These are phyloP conservation scores for Aspergillus phoenicis DNA, from an alignment of 2,329 filamentous ascomycete genomes.

Conservation along the genomic window DNA sequence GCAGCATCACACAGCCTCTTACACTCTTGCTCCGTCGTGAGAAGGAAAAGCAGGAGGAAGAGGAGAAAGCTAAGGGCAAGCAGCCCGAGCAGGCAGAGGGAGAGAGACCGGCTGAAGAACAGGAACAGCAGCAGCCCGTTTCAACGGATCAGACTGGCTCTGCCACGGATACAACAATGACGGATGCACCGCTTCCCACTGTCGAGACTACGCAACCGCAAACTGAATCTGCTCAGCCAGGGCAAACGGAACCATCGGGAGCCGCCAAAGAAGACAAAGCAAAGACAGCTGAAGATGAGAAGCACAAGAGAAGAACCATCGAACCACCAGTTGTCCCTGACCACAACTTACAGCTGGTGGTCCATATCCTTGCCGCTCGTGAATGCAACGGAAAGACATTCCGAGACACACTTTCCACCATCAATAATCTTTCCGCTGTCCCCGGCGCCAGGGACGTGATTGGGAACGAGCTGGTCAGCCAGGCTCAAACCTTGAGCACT, in stretches of 20 bases:
- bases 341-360: conserved; percentile 87
- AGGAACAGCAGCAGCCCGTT: conserved; percentile 31
- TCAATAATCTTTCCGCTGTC: conserved; percentile 94
- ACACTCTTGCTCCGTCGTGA: conserved; percentile 80
- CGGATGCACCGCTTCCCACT: conserved; percentile 39
- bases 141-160: conserved; percentile 26
- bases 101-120: conserved; percentile 23
- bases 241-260: conserved; percentile 35
- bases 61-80: conserved; percentile 46
- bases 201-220: conserved; percentile 36
- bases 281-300: conserved; percentile 48
- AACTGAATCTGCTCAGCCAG: conserved; percentile 30
- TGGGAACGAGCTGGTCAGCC: conserved; percentile 86
- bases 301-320: conserved; percentile 64
- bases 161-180: conserved; percentile 43
- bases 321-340: conserved; percentile 84
- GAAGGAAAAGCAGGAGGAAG: conserved; percentile 65
- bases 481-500: conserved; percentile 81
- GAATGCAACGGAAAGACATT: conserved; percentile 98
- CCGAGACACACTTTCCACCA: conserved; percentile 95
- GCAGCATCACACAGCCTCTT: conserved; percentile 83
- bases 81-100: conserved; percentile 33
- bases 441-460: conserved; percentile 87
- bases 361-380: conserved; percentile 91
- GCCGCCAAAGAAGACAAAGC: conserved; percentile 39